phyloP scores from a whole-genome alignment of 208 protist genomes.

The Leishmania turanica region DNA sequence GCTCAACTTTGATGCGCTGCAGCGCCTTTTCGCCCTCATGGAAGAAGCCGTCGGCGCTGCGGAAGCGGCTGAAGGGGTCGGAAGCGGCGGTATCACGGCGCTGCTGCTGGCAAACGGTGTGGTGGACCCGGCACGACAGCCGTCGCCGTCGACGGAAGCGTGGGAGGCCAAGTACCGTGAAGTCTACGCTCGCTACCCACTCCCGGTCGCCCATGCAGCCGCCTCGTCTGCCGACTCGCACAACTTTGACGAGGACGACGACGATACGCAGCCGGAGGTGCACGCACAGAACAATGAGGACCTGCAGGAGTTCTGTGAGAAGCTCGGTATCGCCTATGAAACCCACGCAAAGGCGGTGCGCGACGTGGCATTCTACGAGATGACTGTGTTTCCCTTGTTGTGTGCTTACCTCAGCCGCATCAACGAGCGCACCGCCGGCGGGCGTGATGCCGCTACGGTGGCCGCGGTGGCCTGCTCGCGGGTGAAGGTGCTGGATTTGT shows the following conservation, averaged over 20 bases:
- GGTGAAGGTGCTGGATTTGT: constrained; percentile 53
- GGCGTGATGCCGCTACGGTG: constrained; percentile 10
- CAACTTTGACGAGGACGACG: constrained; percentile 18
- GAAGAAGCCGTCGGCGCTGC: constrained; percentile 12
- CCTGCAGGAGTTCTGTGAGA: constrained; percentile 56
- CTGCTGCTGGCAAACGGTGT: constrained; percentile 48
- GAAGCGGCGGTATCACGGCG: constrained; percentile 11
- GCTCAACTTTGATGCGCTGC: constrained; percentile 68
- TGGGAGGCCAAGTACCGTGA: constrained; percentile 54
- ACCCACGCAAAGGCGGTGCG: constrained; percentile 60
- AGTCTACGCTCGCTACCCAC: constrained; percentile 61
- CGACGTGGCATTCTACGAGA: constrained; percentile 59
- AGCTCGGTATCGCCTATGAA: constrained; percentile 57
- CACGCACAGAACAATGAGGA: constrained; percentile 60
- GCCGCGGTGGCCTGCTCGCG: constrained; percentile 19
- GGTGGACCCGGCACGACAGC: constrained; percentile 44
- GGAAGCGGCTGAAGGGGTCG: not conserved
- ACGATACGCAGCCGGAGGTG: constrained; percentile 30
- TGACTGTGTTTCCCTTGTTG: constrained; percentile 64
- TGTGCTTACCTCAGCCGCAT: constrained; percentile 55
- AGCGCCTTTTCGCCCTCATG: constrained; percentile 49
- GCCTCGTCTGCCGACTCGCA: not conserved
- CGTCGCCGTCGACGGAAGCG: constrained; percentile 37
- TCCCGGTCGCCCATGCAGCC: constrained; percentile 32
- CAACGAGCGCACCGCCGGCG: constrained; percentile 15